phyloP scores from a whole-genome alignment of 305 asterid species.

The Fraxinus nigra region DNA sequence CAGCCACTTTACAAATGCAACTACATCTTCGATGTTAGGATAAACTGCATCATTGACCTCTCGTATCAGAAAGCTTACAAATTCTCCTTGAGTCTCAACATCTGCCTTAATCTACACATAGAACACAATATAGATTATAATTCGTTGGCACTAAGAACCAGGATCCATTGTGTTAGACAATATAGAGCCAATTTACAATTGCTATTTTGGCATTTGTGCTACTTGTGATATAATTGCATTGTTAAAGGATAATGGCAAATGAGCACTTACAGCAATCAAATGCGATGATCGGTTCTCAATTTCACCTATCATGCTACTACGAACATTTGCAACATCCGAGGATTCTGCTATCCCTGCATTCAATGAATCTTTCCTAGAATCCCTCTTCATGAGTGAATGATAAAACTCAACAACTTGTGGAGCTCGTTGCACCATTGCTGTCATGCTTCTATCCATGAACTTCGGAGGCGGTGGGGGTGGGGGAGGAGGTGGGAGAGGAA shows the following conservation, averaged over 20 bases:
- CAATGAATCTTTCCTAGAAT: slow-evolving; percentile 73
- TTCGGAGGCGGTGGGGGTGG: slow-evolving; percentile 70
- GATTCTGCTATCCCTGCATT: slow-evolving; percentile 64
- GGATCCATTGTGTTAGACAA: background rate
- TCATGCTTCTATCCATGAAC: slow-evolving; percentile 29
- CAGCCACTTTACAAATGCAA: slow-evolving; percentile 90
- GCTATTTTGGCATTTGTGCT: background rate
- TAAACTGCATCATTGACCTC: slow-evolving; percentile 74
- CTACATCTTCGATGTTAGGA: slow-evolving; percentile 70
- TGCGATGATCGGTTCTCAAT: slow-evolving; percentile 87
- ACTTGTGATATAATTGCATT: background rate
- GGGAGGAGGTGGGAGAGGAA: slow-evolving; percentile 59
- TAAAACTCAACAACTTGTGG: slow-evolving; percentile 91
- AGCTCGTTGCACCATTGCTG: slow-evolving; percentile 73
- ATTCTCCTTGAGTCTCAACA: slow-evolving; percentile 94
- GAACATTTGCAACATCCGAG: slow-evolving; percentile 63
- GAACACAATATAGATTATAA: background rate
- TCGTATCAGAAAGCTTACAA: slow-evolving; percentile 67
- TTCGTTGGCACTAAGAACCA: background rate
- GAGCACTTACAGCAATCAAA: slow-evolving; percentile 78
- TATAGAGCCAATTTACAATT: background rate
- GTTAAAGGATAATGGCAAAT: background rate
- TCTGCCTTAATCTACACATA: slow-evolving; percentile 73
- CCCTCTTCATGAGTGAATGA: slow-evolving; percentile 91
- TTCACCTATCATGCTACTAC: slow-evolving; percentile 94